Conservation (phyloP, 305 asterid genomes). For the Fraxinus latifolia region DNA sequence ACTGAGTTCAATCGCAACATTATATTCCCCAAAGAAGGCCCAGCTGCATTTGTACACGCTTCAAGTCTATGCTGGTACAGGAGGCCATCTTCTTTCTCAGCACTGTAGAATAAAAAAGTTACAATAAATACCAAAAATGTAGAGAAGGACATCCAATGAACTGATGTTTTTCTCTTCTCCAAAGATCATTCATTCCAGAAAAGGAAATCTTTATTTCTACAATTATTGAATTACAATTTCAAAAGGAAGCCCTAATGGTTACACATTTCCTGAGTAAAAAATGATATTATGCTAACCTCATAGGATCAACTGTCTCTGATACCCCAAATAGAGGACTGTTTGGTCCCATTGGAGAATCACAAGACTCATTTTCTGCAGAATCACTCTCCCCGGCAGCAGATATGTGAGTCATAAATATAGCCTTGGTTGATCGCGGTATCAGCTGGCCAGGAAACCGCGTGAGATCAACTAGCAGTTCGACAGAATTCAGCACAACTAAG, state of each 20-base stretch:
- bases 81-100: constrained; percentile 78
- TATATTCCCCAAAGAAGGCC: constrained; percentile 78
- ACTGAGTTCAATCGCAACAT: constrained; percentile 77
- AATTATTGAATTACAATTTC: constrained; percentile 4
- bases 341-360: constrained; percentile 98
- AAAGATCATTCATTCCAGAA: constrained; percentile 2
- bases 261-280: constrained; percentile 3
- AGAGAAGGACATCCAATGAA: constrained; percentile 8
- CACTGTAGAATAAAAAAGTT: constrained; percentile 43
- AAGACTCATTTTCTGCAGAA: constrained; percentile 99
- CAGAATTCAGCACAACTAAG: constrained; percentile 77
- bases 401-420: constrained; percentile 84
- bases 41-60: constrained; percentile 67
- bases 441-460: constrained; percentile 98
- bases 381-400: constrained; percentile 99
- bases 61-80: constrained; percentile 73
- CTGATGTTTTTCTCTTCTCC: constrained; percentile 7
- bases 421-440: constrained; percentile 82
- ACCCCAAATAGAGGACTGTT: constrained; percentile 92
- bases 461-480: constrained; percentile 84
- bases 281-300: constrained; percentile 48
- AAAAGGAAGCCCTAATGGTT: constrained; percentile 1
- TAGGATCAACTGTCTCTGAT: constrained; percentile 74
- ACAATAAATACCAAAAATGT: constrained; percentile 15
- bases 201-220: background rate